A percentile compares a stretch with the other conserved stretches of the same genome.
phyloP scores from a whole-genome alignment of 148 eudicot genomes.

The Fagopyrum tataricum region DNA sequence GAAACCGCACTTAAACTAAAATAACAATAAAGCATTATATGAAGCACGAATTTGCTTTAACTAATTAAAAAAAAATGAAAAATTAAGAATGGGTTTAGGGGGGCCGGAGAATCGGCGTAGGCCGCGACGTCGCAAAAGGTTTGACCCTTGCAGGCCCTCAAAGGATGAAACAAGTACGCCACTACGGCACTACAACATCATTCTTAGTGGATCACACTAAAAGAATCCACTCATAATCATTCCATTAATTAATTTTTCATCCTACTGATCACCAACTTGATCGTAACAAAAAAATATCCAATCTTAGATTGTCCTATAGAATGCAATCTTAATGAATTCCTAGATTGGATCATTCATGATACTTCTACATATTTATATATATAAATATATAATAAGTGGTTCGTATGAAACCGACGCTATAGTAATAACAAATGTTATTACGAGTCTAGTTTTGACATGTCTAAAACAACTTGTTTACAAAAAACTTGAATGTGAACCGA shows the following conservation, averaged over 20 bases:
- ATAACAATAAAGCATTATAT: neutral
- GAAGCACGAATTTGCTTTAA: slow-evolving; percentile 2
- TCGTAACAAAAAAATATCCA: slow-evolving; percentile 1
- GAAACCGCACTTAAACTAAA: neutral
- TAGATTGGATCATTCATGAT: neutral
- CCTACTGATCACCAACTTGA: slow-evolving; percentile 23
- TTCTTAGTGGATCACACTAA: slow-evolving; percentile 29
- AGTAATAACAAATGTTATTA: too few relatives aligned
- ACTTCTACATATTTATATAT: neutral
- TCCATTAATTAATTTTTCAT: slow-evolving; percentile 6
- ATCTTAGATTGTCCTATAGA: neutral
- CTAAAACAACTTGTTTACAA: too few relatives aligned
- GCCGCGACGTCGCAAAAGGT: slow-evolving; percentile 23
- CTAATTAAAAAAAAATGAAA: neutral
- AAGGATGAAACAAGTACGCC: slow-evolving; percentile 31
- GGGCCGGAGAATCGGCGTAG: slow-evolving; percentile 3
- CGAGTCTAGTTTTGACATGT: too few relatives aligned
- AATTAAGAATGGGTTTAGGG: neutral
- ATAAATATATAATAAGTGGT: neutral
- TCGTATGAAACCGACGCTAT: too few relatives aligned
- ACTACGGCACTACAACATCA: slow-evolving; percentile 15
- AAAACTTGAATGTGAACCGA: too few relatives aligned
- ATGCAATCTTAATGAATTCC: neutral
- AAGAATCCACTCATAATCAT: slow-evolving; percentile 27
- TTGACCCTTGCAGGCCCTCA: slow-evolving; percentile 33